Base-by-base conservation (phyloP, 164 flowering plant genomes). In the Santalum album region DNA sequence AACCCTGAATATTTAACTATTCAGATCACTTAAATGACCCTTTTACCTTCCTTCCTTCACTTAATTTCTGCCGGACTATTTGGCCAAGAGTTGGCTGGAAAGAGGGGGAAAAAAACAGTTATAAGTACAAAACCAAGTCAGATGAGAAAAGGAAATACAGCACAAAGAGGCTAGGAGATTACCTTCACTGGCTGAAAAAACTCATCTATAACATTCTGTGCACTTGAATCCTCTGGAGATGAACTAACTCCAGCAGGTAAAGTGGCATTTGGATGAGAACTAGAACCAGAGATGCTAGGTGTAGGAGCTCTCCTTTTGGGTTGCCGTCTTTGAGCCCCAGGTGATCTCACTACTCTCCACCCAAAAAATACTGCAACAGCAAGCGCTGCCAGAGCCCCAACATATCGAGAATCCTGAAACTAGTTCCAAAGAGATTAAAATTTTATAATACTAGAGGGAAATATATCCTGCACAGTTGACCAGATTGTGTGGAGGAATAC, bases 11-110 rank as follows among this genome's bases (percentile, higher is more conserved):
- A n/a, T n/a, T n/a, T n/a, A n/a, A n/a, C n/a, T n/a, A n/a, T n/a
- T n/a, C n/a, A n/a, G n/a, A n/a, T n/a, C n/a, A n/a, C n/a, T n/a
- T n/a, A n/a, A n/a, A n/a, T n/a, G n/a, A n/a, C n/a, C n/a, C n/a
- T n/a, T 42, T 51, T 72, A 82, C 85, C 85, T 86, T 91, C 63
- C 98, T 79, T 68, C 95, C 98, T 66, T 88, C 96, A 63, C 81
- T 76, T 72, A 91, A 64, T 60, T 79, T 86, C 61, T 86, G 95
- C 59, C 95, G 71, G 18, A 91, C 90, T 35, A 84, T 60, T 72
- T 91, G 96, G 6, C 75, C 86, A 29, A 91, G 69, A 22, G 98
- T 86, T 56, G 83, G 95, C 96, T 91, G 90, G 49, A 66, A 70
- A 51, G 54, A 7, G 51, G 18, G 24, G 22, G 45, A 56, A 32